Base-by-base conservation (phyloP, 192 early-diverging fungal species). In the Backusella tuberculispora region DNA sequence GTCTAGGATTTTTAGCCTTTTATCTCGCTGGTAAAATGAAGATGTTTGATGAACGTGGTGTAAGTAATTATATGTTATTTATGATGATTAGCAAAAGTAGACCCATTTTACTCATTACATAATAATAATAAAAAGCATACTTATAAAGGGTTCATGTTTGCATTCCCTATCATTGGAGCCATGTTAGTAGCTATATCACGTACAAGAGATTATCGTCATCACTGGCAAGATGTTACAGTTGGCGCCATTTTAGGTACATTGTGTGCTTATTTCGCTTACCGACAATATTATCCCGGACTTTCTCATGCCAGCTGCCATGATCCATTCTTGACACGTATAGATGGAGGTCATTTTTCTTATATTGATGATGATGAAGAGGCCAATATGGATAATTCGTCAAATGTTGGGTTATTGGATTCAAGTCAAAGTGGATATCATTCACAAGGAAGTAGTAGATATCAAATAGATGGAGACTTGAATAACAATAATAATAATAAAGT, bases 1-100 rank as follows among this genome's bases (percentile, higher is more conserved):
- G 93, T 12, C 56, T 94, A 37, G 86, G 86, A 0, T 94, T 87
- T 67, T 71, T 94, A 26, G 83, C 91, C 10, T 83, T 93, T 45
- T 92, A 88, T 78, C 80, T 94, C 29, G 89, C 88, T 46, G 92
- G 91, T 42, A 92, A 94, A 70, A 83, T 94, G 48, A 84, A 90
- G 46, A 45, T 94, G 10, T 88, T 86, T 83, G 93, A 95, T 78
- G 80, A 82, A 66, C 83, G 81, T 43, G 89, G 88, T 26, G 72
- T 64, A 73, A 64, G 72, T n/a, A 13, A 41, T 45, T 2, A 34
- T 38, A 34, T 34, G 29, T 34, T 34, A 34, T 34, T 34, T 2
- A 2, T 8, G 8, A 50, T 19, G n/a, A n/a, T 17, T 48, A 17
- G n/a, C 13, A 40, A n/a, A 46, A 26, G 29, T 65, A 9, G 8